These are phyloP conservation scores for Phyllosticta capitalensis DNA, from an alignment of 2,329 filamentous ascomycete species.

Conservation along the genomic window DNA sequence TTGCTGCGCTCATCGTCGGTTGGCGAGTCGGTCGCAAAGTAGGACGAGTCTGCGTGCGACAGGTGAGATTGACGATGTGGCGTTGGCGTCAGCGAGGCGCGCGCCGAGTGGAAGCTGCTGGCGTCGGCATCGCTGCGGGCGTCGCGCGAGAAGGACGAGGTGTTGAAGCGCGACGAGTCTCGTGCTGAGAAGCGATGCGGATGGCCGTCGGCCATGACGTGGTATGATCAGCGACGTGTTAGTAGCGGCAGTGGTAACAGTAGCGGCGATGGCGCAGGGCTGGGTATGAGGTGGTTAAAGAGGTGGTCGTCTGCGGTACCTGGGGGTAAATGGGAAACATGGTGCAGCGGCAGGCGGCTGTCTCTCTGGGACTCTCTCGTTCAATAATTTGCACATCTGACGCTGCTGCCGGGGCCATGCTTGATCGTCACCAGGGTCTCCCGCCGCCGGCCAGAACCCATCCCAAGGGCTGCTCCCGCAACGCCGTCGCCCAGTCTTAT, in stretches of 20 bases:
- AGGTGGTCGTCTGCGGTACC: not conserved
- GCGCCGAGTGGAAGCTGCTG: not conserved
- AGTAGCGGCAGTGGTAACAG: no score
- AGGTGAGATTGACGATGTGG: slow-evolving; percentile 1
- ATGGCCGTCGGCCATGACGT: not conserved
- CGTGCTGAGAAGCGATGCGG: not conserved
- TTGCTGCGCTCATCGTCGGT: not conserved
- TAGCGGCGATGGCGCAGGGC: not conserved
- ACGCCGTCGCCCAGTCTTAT: slow-evolving; percentile 1
- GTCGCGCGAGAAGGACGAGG: slow-evolving; percentile 13
- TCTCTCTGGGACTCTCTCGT: not conserved
- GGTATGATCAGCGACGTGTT: no score
- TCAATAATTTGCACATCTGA: not conserved
- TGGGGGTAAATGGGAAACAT: not conserved
- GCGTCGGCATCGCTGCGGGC: not conserved
- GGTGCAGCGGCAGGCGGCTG: no score
- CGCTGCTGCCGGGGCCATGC: not conserved
- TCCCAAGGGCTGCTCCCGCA: slow-evolving; percentile 1
- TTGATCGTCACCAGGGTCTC: slow-evolving; percentile 4
- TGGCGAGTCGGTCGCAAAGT: not conserved
- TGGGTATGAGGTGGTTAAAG: not conserved
- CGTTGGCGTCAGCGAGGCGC: not conserved
- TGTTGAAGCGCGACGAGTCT: slow-evolving; percentile 13
- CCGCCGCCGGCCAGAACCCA: slow-evolving; percentile 1
- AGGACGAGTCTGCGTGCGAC: not conserved